Percentiles rank a stretch among this genome's conserved stretches.
These are phyloP conservation scores for Fraxinus ornus DNA, from an alignment of 305 asterid genomes.

Conservation along the genomic window DNA sequence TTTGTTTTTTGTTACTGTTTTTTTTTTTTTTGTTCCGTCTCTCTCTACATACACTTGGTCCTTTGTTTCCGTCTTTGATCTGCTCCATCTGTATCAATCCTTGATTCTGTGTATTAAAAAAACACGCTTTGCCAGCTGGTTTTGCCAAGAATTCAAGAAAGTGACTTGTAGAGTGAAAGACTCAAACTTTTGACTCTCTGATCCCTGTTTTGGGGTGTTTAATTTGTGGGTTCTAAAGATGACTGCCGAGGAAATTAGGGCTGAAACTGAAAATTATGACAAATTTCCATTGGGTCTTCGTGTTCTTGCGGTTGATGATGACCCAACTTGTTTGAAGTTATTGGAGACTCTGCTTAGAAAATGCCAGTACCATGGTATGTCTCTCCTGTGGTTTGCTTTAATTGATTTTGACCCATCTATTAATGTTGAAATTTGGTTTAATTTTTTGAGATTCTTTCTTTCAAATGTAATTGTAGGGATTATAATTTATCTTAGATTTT, in stretches of 20 bases:
- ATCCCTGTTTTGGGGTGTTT: slow-evolving; percentile 26
- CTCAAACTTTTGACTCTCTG: slow-evolving; percentile 24
- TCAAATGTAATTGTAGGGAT: background rate
- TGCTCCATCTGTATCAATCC: slow-evolving; percentile 24
- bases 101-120: slow-evolving; percentile 13
- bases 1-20: slow-evolving; percentile 5
- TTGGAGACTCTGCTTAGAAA: slow-evolving; percentile 57
- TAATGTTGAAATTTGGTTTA: slow-evolving; percentile 11
- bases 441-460: slow-evolving; percentile 16
- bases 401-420: background rate
- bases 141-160: slow-evolving; percentile 29
- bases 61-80: slow-evolving; percentile 24
- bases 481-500: slow-evolving; percentile 20
- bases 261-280: slow-evolving; percentile 36
- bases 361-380: slow-evolving; percentile 69
- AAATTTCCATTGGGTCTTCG: slow-evolving; percentile 60
- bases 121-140: slow-evolving; percentile 32
- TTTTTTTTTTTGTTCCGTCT: background rate
- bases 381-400: background rate
- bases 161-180: slow-evolving; percentile 27
- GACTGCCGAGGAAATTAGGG: slow-evolving; percentile 46
- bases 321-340: slow-evolving; percentile 59
- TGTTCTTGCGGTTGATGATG: slow-evolving; percentile 78
- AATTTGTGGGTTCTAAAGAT: slow-evolving; percentile 30
- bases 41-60: slow-evolving; percentile 18